Percentiles rank a stretch among this genome's conserved stretches.
Conservation (phyloP, 768 basidiomycete genomes). For the Melanogaster broomeanus region DNA sequence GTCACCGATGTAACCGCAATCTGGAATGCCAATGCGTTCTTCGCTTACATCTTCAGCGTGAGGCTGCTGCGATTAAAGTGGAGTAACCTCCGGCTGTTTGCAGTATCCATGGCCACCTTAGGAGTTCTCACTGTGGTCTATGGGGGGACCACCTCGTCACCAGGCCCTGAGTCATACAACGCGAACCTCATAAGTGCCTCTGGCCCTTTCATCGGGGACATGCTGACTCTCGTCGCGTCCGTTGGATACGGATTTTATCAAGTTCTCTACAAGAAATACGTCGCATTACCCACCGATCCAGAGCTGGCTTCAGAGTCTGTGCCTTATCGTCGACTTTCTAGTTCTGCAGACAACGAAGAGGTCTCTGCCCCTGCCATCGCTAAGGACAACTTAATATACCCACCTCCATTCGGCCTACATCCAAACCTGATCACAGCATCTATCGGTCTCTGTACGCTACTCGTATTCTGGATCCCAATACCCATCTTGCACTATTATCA, state of each 20-base stretch:
- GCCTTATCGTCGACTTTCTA: slow-evolving; percentile 48
- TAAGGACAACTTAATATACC: slow-evolving; percentile 42
- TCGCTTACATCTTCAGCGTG: slow-evolving; percentile 86
- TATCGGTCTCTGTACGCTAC: slow-evolving; percentile 78
- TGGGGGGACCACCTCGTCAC: slow-evolving; percentile 51
- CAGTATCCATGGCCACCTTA: slow-evolving; percentile 77
- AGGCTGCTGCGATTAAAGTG: slow-evolving; percentile 63
- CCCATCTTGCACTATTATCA: slow-evolving; percentile 69
- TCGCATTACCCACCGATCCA: slow-evolving; percentile 66
- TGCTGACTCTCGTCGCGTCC: slow-evolving; percentile 72
- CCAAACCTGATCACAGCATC: slow-evolving; percentile 78
- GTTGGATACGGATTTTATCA: slow-evolving; percentile 77
- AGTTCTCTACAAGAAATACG: slow-evolving; percentile 82
- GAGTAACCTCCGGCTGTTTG: slow-evolving; percentile 62
- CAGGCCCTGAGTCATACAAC: slow-evolving; percentile 16
- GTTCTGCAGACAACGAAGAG: slow-evolving; percentile 35
- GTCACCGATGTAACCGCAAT: slow-evolving; percentile 85
- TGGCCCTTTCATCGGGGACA: slow-evolving; percentile 69
- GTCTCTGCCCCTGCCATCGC: slow-evolving; percentile 9
- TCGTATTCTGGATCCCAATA: slow-evolving; percentile 76
- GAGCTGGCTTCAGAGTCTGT: slow-evolving; percentile 43
- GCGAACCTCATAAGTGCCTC: slow-evolving; percentile 25
- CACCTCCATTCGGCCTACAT: slow-evolving; percentile 82
- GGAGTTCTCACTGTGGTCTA: slow-evolving; percentile 86
- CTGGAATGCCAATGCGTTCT: slow-evolving; percentile 91